These are phyloP conservation scores for Quillaja saponaria DNA, from an alignment of 306 rosid species.

Conservation along the genomic window DNA sequence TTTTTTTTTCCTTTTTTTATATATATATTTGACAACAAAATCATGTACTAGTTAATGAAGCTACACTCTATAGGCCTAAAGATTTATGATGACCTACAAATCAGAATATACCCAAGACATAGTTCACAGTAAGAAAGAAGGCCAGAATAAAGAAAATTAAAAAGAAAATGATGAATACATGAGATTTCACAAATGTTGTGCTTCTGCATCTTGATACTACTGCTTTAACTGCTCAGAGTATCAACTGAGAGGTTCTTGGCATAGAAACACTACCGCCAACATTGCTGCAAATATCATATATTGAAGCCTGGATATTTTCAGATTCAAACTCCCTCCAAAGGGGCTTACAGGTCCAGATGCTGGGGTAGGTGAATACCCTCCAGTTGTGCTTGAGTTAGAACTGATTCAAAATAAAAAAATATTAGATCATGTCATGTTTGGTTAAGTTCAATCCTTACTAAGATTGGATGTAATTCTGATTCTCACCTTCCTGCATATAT, in stretches of 20 bases:
- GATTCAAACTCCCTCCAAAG: constrained; percentile 47
- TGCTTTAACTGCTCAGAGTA: constrained; percentile 10
- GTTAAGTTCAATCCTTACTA: background rate
- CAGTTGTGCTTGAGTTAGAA: constrained; percentile 47
- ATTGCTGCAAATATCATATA: constrained; percentile 37
- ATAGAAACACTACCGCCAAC: constrained; percentile 37
- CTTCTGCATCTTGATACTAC: background rate
- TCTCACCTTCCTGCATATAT: constrained; percentile 79
- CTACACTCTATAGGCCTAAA: too few species aligned
- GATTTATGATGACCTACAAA: too few species aligned
- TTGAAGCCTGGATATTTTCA: constrained; percentile 43
- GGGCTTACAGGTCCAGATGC: constrained; percentile 50
- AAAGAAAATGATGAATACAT: constrained; percentile 1
- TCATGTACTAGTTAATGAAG: too few species aligned
- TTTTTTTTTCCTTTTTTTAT: too few species aligned
- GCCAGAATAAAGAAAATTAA: too few species aligned
- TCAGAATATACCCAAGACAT: too few species aligned
- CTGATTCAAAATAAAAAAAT: constrained; percentile 45
- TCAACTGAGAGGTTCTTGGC: constrained; percentile 3
- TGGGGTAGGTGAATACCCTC: constrained; percentile 46
- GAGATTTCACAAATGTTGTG: constrained; percentile 25
- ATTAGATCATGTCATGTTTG: constrained; percentile 9
- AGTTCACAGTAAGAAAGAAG: too few species aligned
- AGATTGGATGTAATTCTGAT: constrained; percentile 17
- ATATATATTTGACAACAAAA: too few species aligned